Evolutionary conservation across 163 green algal genomes (phyloP).

Genomic region (Scenedesmus sp.): DNA sequence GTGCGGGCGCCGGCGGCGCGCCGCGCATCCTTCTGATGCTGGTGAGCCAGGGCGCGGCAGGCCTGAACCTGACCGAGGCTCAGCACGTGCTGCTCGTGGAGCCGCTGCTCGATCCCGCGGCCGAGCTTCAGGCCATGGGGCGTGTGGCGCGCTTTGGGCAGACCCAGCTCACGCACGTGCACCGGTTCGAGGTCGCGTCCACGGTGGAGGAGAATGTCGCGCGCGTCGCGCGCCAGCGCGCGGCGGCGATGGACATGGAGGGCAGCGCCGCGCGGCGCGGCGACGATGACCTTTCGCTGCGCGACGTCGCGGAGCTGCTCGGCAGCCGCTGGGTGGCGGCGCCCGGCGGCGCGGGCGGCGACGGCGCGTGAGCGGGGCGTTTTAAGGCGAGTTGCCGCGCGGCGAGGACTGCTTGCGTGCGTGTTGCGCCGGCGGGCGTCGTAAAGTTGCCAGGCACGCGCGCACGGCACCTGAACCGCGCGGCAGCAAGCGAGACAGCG

Average conservation of each 20-base stretch:
- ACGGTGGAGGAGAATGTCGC: slow-evolving; percentile 91
- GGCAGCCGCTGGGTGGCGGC: too few relatives aligned
- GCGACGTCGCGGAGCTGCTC: slow-evolving; percentile 47
- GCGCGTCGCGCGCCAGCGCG: slow-evolving; percentile 56
- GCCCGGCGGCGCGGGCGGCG: too few relatives aligned
- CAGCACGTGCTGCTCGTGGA: slow-evolving; percentile 94
- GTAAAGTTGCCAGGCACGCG: too few relatives aligned
- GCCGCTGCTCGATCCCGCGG: slow-evolving; percentile 82
- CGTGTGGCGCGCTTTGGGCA: slow-evolving; percentile 94
- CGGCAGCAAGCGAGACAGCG: too few relatives aligned
- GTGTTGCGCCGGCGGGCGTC: too few relatives aligned
- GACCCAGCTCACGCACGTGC: slow-evolving; percentile 68
- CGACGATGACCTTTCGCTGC: slow-evolving; percentile 30
- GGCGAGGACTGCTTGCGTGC: too few relatives aligned
- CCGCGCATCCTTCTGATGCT: slow-evolving; percentile 82
- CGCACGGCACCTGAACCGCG: too few relatives aligned
- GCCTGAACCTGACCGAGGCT: slow-evolving; percentile 94
- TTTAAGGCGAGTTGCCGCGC: too few relatives aligned
- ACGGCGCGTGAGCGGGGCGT: too few relatives aligned
- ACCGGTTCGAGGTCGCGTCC: slow-evolving; percentile 78
- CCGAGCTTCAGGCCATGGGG: slow-evolving; percentile 89
- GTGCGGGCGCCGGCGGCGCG: neutral
- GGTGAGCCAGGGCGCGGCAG: slow-evolving; percentile 77
- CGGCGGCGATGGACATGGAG: slow-evolving; percentile 70
- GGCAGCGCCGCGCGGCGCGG: slow-evolving; percentile 4